phyloP scores from a whole-genome alignment of 805 yeast genomes.

The Schizosaccharomyces lindneri region DNA sequence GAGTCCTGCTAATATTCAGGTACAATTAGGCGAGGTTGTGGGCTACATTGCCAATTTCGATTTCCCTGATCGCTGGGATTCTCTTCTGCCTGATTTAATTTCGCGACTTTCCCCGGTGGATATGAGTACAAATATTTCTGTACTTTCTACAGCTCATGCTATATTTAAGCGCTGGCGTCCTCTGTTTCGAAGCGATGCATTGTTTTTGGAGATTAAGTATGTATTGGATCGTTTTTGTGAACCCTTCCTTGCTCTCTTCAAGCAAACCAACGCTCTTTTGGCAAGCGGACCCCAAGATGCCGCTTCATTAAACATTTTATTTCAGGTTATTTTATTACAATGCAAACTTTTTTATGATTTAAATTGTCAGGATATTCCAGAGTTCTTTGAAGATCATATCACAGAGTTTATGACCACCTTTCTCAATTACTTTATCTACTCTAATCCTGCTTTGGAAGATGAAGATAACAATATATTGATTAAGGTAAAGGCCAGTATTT shows the following conservation, averaged over 20 bases:
- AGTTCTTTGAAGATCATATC: slow-evolving; percentile 83
- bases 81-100: slow-evolving; percentile 45
- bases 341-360: slow-evolving; percentile 73
- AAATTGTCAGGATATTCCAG: slow-evolving; percentile 95
- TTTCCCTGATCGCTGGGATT: slow-evolving; percentile 77
- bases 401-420: slow-evolving; percentile 50
- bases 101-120: slow-evolving; percentile 38
- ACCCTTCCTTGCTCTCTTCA: slow-evolving; percentile 52
- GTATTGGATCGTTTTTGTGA: slow-evolving; percentile 62
- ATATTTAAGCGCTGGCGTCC: slow-evolving; percentile 96
- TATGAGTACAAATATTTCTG: slow-evolving; percentile 56
- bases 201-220: slow-evolving; percentile 63
- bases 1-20: slow-evolving; percentile 47
- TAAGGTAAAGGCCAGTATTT: slow-evolving; percentile 52
- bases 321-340: slow-evolving; percentile 47
- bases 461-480: slow-evolving; percentile 38
- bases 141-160: slow-evolving; percentile 76
- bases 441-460: slow-evolving; percentile 29
- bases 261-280: slow-evolving; percentile 42
- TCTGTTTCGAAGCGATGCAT: slow-evolving; percentile 66
- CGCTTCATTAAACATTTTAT: slow-evolving; percentile 27
- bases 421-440: slow-evolving; percentile 52
- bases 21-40: slow-evolving; percentile 88
- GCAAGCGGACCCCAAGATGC: slow-evolving; percentile 21
- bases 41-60: slow-evolving; percentile 86